These are phyloP conservation scores for Macroventuria anomochaeta DNA, from an alignment of 2,329 filamentous ascomycete genomes.

Conservation along the genomic window DNA sequence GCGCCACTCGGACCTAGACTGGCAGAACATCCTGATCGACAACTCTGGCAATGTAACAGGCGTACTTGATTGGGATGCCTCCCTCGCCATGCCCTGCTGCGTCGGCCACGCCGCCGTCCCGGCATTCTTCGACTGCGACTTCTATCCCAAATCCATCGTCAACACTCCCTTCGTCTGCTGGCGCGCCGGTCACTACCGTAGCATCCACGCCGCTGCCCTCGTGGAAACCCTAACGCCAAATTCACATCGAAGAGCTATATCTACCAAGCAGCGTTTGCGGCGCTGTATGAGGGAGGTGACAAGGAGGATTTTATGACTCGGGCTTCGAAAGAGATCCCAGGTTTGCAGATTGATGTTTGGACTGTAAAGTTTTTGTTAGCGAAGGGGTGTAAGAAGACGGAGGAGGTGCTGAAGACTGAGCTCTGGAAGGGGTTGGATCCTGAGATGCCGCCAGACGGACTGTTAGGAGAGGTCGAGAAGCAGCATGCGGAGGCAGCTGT, in stretches of 20 bases:
- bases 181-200: constrained; percentile 6
- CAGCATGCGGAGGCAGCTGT: background rate
- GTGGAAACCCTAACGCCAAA: constrained; percentile 10
- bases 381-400: background rate
- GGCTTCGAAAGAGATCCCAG: background rate
- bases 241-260: constrained; percentile 16
- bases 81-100: constrained; percentile 19
- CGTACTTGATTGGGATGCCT: constrained; percentile 28
- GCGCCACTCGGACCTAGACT: constrained; percentile 27
- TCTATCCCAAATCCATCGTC: background rate
- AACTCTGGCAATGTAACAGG: constrained; percentile 21
- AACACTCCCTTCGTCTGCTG: background rate
- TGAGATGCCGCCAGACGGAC: background rate
- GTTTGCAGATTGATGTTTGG: background rate
- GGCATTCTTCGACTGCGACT: constrained; percentile 16
- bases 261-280: constrained; percentile 9
- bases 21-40: constrained; percentile 33
- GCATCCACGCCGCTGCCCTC: constrained; percentile 17
- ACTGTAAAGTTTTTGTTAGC: background rate
- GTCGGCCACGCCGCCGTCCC: constrained; percentile 15
- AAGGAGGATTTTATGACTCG: background rate
- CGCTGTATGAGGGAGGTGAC: constrained; percentile 2
- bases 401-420: background rate
- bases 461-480: background rate
- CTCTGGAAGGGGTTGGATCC: constrained; percentile 1